Base-by-base conservation (phyloP, 768 basidiomycete species). In the Thelephora aurantiotincta region DNA sequence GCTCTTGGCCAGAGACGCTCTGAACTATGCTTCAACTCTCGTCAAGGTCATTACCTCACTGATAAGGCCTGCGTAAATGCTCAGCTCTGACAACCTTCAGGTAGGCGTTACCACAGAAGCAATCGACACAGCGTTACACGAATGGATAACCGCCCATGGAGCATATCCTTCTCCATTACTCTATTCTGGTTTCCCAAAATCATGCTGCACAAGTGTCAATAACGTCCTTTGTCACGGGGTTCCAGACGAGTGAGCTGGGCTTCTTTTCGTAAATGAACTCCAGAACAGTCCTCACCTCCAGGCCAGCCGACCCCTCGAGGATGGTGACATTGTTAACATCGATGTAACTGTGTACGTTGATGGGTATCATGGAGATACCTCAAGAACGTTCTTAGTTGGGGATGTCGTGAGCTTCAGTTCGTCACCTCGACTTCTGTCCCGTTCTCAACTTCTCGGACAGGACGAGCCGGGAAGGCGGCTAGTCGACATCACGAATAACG, bases 301-400 rank as follows among this genome's bases (percentile, higher is more conserved):
- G 20, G 47, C 9, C 53, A 92, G 90, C 49, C 86, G 90, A 33
- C 78, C 77, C 0, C 71, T 96, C 2, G 73, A 83, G 58, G 69
- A 86, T 42, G 84, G 82, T 0, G 92, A 96, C 52, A 84, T 96
- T 42, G 68, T 96, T 55, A 92, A 92, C 60, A 70, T 94, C 38
- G 92, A 96, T 60, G 63, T 96, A 7, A 93, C 92, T 1, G 71
- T 93, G 6, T 93, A 75, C 60, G 64, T 82, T n/a, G 65, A 87
- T 48, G 83, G 85, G 1, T 90, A 77, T 61, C 91, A 94, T 54
- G 92, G 92, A 1, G 92, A 94, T 55, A 93, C 90, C 0, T 91
- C 89, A 0, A 65, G 73, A 45, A 94, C 84, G 0, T 92, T 90
- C 60, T 63, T 83, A 2, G 79, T 94, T 5, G 90, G 90, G 35